These are phyloP conservation scores for Schwanniomyces pseudopolymorphus DNA, from an alignment of 805 yeast genomes.

Conservation along the genomic window DNA sequence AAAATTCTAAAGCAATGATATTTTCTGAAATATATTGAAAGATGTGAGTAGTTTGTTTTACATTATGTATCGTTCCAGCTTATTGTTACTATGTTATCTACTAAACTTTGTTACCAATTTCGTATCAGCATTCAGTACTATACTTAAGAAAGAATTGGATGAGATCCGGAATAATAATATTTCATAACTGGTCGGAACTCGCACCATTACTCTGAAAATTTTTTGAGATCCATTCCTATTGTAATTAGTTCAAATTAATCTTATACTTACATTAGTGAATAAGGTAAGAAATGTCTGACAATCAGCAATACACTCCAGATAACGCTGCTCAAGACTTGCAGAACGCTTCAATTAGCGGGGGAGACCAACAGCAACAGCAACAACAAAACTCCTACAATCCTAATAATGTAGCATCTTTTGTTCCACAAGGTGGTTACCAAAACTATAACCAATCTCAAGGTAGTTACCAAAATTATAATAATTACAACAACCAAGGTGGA, in stretches of 20 bases:
- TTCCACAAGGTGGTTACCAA: conserved; percentile 31
- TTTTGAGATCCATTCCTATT: not conserved
- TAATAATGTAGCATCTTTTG: conserved; percentile 48
- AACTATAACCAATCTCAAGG: conserved; percentile 11
- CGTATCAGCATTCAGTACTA: too few relatives aligned
- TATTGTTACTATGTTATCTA: too few relatives aligned
- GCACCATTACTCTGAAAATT: not conserved
- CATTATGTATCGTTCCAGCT: too few relatives aligned
- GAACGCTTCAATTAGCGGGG: conserved; percentile 37
- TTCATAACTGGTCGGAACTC: not conserved
- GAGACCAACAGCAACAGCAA: conserved; percentile 21
- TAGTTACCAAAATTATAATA: conserved; percentile 17
- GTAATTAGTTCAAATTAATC: not conserved
- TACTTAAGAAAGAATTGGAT: too few relatives aligned
- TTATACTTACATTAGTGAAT: not conserved
- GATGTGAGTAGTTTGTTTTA: too few relatives aligned
- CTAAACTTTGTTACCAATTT: too few relatives aligned
- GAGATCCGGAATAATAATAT: not conserved
- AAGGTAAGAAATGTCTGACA: conserved; percentile 23
- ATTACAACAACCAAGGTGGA: conserved; percentile 17
- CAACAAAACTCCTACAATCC: conserved; percentile 43
- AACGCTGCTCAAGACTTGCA: conserved; percentile 45
- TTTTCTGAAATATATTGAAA: too few relatives aligned
- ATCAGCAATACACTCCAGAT: conserved; percentile 38
- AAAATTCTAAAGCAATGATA: too few relatives aligned